Evolutionary conservation across 2,329 filamentous ascomycete species (phyloP), one percentile per base, ranked within the genome.

Genomic region (Epichloe festucae): DNA sequence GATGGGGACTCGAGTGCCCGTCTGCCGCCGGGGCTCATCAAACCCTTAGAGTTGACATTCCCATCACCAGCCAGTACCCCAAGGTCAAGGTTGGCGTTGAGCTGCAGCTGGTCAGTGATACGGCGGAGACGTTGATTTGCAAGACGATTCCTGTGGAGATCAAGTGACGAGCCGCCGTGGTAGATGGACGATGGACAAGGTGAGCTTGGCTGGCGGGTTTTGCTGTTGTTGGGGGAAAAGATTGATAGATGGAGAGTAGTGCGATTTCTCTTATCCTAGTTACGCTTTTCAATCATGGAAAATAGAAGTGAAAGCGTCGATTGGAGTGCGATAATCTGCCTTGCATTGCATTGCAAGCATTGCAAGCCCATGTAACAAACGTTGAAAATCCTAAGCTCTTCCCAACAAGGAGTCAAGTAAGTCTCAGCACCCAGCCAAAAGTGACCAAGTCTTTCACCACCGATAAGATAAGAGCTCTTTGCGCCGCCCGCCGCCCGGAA

Each of bases 1-100:
- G 38, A 35, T 53, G 51, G 51, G 51, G 51, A 3, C 38, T 53
- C 35, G 34, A 43, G 36, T 53, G 51, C 35, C 51, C 51, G 3
- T 41, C 48, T 21, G 12, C 27, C 5, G 3, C 43, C 19, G 42
- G 48, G n/a, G 38, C 27, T 14, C 47, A 23, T 4, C 51, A 50
- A 36, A 47, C 48, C 7, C 41, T 53, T 19, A 48, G 43, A 5
- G 7, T 50, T 7, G 31, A 43, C 17, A n/a, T 53, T 15, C 38
- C 48, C 5, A 36, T 53, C 6, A 21, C 36, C 8, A 23, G 23
- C 4, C 7, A 10, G 8, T 50, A 46, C 34, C 44, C 48, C 6
- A 48, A 23, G 43, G 43, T 40, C 48, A 44, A 44, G 44, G 31
- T 35, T 10, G 34, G 5, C 12, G 38, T 47, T 6, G 27, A 47